Percentiles rank a stretch among this genome's conserved stretches.
These are phyloP conservation scores for Trichopus zeylanicus DNA, from an alignment of 116 monocot genomes.

Conservation along the genomic window DNA sequence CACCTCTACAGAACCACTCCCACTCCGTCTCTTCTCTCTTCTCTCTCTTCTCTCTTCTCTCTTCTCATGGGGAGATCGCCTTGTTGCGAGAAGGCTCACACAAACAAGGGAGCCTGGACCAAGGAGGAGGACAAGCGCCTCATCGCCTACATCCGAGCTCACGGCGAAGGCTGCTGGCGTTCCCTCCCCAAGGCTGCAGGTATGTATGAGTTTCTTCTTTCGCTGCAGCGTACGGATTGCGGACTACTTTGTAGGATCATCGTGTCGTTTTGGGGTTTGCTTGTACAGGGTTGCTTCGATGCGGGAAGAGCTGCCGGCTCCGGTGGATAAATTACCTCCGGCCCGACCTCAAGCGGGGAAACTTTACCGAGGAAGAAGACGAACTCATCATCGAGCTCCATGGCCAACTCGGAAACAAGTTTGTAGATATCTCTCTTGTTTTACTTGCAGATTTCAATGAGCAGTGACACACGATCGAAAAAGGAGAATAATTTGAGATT, in stretches of 20 bases:
- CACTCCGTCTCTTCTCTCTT: constrained; percentile 1
- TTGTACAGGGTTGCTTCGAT: constrained; percentile 47
- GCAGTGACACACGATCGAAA: too few relatives aligned
- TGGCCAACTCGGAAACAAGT: constrained; percentile 83
- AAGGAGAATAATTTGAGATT: background rate
- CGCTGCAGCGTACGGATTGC: too few relatives aligned
- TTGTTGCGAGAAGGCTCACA: constrained; percentile 93
- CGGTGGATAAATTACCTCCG: constrained; percentile 97
- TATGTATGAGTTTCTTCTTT: too few relatives aligned
- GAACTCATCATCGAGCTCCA: constrained; percentile 93
- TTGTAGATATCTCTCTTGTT: background rate
- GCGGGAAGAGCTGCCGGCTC: constrained; percentile 92
- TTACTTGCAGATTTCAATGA: background rate
- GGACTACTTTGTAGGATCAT: too few relatives aligned
- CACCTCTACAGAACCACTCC: background rate
- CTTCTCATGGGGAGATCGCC: constrained; percentile 75
- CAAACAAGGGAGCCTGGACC: constrained; percentile 95
- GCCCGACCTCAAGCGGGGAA: constrained; percentile 84
- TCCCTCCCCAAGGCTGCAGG: constrained; percentile 93
- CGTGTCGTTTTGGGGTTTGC: background rate
- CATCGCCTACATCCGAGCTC: constrained; percentile 75
- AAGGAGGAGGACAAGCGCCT: constrained; percentile 89
- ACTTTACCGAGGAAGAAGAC: constrained; percentile 77
- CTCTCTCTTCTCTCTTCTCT: background rate
- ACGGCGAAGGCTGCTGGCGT: constrained; percentile 95